These are phyloP conservation scores for Penicillium sp. DNA, from an alignment of 2,329 filamentous ascomycete genomes.

Conservation along the genomic window DNA sequence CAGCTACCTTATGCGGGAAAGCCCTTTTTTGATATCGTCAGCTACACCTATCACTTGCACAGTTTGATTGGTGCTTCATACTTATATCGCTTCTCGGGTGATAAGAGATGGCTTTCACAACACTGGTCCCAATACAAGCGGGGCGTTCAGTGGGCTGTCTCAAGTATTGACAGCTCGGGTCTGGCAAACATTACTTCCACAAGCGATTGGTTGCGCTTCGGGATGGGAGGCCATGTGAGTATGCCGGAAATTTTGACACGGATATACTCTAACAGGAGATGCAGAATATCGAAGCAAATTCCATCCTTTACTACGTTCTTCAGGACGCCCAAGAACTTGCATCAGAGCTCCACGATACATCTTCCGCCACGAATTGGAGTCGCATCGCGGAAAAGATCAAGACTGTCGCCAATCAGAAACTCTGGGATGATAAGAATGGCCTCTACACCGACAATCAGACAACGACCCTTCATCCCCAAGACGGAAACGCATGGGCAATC, in stretches of 20 bases:
- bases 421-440: slow-evolving; percentile 27
- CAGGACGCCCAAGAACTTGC: slow-evolving; percentile 26
- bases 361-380: slow-evolving; percentile 20
- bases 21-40: slow-evolving; percentile 44
- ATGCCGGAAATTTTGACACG: background rate
- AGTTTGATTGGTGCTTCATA: slow-evolving; percentile 50
- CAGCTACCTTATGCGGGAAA: slow-evolving; percentile 55
- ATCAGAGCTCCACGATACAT: slow-evolving; percentile 21
- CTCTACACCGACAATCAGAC: slow-evolving; percentile 35
- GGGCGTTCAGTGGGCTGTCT: slow-evolving; percentile 46
- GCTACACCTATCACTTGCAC: slow-evolving; percentile 60
- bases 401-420: slow-evolving; percentile 26
- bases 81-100: slow-evolving; percentile 47
- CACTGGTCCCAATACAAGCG: slow-evolving; percentile 50
- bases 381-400: slow-evolving; percentile 23
- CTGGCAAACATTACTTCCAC: slow-evolving; percentile 50
- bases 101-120: slow-evolving; percentile 41
- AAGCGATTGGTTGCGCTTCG: slow-evolving; percentile 52
- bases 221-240: slow-evolving; percentile 52
- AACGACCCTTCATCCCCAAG: slow-evolving; percentile 31
- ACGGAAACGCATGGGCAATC: slow-evolving; percentile 44
- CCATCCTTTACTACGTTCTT: slow-evolving; percentile 45
- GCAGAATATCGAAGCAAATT: slow-evolving; percentile 41
- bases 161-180: slow-evolving; percentile 45
- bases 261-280: background rate